These are phyloP conservation scores for Tuber melanosporum DNA, from an alignment of 495 filamentous ascomycete genomes.

Conservation along the genomic window DNA sequence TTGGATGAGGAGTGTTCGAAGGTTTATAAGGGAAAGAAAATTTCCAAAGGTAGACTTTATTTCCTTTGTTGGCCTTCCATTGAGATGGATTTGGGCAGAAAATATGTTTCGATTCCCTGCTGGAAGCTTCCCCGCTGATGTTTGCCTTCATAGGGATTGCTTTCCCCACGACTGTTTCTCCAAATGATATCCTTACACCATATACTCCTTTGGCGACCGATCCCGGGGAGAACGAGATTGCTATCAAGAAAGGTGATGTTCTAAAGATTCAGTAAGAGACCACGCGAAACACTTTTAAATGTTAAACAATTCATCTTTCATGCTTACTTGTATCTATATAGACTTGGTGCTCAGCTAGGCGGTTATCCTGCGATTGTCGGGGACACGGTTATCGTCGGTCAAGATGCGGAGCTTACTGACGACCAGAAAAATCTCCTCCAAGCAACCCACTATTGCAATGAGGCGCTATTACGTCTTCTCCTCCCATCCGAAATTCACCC, in stretches of 20 bases:
- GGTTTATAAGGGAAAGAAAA: slow-evolving; percentile 90
- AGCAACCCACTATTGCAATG: slow-evolving; percentile 91
- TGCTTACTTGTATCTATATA: slow-evolving; percentile 15
- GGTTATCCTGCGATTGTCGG: slow-evolving; percentile 95
- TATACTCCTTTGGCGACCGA: slow-evolving; percentile 89
- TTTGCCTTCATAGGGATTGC: slow-evolving; percentile 57
- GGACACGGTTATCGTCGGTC: slow-evolving; percentile 69
- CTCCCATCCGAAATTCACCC: slow-evolving; percentile 79
- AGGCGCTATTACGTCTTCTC: slow-evolving; percentile 85
- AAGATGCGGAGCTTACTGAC: slow-evolving; percentile 45
- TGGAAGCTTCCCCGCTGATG: slow-evolving; percentile 28
- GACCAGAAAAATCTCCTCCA: slow-evolving; percentile 77
- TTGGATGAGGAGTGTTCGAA: slow-evolving; percentile 88
- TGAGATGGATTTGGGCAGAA: background rate
- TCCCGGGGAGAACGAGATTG: slow-evolving; percentile 67
- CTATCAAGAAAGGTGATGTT: slow-evolving; percentile 73
- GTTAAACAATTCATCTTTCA: background rate
- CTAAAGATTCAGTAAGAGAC: slow-evolving; percentile 71
- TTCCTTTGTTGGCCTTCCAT: slow-evolving; percentile 1
- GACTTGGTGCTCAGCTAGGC: slow-evolving; percentile 91
- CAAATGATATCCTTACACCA: slow-evolving; percentile 87
- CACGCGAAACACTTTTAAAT: background rate
- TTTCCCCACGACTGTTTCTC: slow-evolving; percentile 93
- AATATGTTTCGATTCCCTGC: background rate
- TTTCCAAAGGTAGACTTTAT: slow-evolving; percentile 64